Base-by-base conservation (phyloP, 1,284 basidiomycete genomes). In the Farysia itapuensis region DNA sequence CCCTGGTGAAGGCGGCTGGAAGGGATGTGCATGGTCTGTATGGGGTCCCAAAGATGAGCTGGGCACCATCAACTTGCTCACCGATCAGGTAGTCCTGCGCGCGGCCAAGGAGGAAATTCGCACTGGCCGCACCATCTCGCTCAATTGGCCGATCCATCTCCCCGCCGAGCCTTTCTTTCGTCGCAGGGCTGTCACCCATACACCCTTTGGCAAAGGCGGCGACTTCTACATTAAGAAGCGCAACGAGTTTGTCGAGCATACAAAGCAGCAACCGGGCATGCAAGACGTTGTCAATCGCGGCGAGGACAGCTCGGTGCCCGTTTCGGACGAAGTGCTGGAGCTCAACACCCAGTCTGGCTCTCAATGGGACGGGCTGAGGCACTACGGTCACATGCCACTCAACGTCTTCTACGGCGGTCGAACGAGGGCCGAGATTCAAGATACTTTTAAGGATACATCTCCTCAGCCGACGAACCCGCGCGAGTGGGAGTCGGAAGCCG, bases 261-360 rank as follows among this genome's bases (percentile, higher is more conserved):
- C 58, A 6, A 34, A 44, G 9, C 35, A 36, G n/a, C 39, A 43
- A 19, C n/a, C n/a, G n/a, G n/a, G n/a, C n/a, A 23, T 41, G 12
- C 40, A 40, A 2, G 45, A 54, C 31, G 45, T 65, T 2, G 13
- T 43, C 18, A 48, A 48, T 15, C n/a, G 26, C 3, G 38, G 46
- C 8, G 48, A 63, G 18, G n/a, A 37, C 13, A n/a, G n/a, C n/a
- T 50, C 43, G 13, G 48, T 58, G 20, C 49, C 53, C 13, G 30
- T 70, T 19, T 52, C 35, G 16, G 73, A 75, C 18, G 78, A 78
- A 39, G 38, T 64, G 25, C 46, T 79, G 8, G 40, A 68, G 12
- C 56, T 87, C 84, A 87, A 88, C 57, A 84, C 85, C 0, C 86
- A 87, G 78, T 85, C 84, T 0, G 85, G 86, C 19, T 82, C 85